Base-by-base conservation (phyloP, 1,139 yeast species). In the Scheffersomyces titani region DNA sequence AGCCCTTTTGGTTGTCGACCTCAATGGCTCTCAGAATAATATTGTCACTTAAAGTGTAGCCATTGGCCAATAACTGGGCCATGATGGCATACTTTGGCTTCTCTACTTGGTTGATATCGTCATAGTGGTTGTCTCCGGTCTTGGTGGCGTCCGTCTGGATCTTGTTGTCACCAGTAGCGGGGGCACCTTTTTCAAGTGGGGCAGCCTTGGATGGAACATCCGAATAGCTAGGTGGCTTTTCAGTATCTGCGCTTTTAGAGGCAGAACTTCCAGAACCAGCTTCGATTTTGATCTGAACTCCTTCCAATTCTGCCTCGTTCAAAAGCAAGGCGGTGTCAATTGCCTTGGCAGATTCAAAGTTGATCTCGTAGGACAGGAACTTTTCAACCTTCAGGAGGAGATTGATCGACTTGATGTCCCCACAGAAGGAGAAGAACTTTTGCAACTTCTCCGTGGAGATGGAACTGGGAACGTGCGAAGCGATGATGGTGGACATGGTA, bases 341-440 rank as follows among this genome's bases (percentile, higher is more conserved):
- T 2, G 96, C 96, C 61, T 84, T 82, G 11, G 82, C 75, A 60
- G 80, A 81, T 55, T 78, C 84, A 70, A 89, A 90, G 51, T 70
- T 75, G 48, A 90, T 84, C 59, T 75, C 74, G 59, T 83, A 81
- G 22, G 77, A 65, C 62, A 76, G 73, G 53, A 76, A 74, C 24
- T 69, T 63, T 19, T 63, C 63, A 13, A 67, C 67, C 21, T 65
- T 61, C 54, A 73, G 67, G 52, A 81, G 54, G 11, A 72, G 66
- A 52, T 71, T 69, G 59, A 87, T 78, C 13, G 77, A 63, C 60
- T 77, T 75, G 60, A 89, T 83, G 61, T 82, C 83, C n/a, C 96
- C 96, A 69, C 96, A 89, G 70, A 89, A 89, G 47, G 89, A 78
- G 72, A 90, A 89, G 74, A 90, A 90, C 60, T 88, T 90, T 54